Base-by-base conservation (phyloP, 2,329 filamentous ascomycete species). In the Sclerotinia spermophila region DNA sequence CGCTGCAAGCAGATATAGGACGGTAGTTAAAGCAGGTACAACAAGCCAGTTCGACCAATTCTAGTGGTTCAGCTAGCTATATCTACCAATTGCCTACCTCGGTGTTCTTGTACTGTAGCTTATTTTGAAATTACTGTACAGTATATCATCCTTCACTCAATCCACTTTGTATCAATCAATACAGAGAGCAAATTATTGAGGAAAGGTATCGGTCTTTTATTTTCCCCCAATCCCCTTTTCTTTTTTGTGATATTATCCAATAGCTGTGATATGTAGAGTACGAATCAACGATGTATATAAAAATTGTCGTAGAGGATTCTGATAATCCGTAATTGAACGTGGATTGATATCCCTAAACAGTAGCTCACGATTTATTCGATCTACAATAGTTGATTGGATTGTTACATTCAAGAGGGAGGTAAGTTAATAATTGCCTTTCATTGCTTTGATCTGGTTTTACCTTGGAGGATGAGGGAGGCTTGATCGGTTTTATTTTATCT, bases 161-260 rank as follows among this genome's bases (percentile, higher is more conserved):
- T 55, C 51, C 51, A 55, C 51, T 55, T 11, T 55, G 51, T 33
- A 33, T 33, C 17, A 30, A 56, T 17, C 17, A 21, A 27, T 33
- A 33, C 27, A 21, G 27, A 56, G 53, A 33, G 53, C 10, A n/a
- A 33, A 21, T 53, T 53, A 53, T 27, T 17, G 15, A 53, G n/a
- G 48, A 27, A 15, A 17, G 51, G 15, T 21, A 21, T 38, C 24
- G 6, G n/a, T n/a, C 8, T 27, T 27, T 56, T 40, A 60, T 40
- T 60, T n/a, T 60, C 56, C 56, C 56, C 35, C 35, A 60, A n/a
- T 60, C 56, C 40, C 56, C 56, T 60, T 40, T 60, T 60, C 35
- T 24, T 60, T 60, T 40, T 40, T 11, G 2, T 11, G 2, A 42
- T 27, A 3, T 40, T n/a, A 27, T 38, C 33, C 56, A 60, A 60